Conservation (phyloP, 1,284 basidiomycete genomes). For the Phellopilus nigrolimitatus region DNA sequence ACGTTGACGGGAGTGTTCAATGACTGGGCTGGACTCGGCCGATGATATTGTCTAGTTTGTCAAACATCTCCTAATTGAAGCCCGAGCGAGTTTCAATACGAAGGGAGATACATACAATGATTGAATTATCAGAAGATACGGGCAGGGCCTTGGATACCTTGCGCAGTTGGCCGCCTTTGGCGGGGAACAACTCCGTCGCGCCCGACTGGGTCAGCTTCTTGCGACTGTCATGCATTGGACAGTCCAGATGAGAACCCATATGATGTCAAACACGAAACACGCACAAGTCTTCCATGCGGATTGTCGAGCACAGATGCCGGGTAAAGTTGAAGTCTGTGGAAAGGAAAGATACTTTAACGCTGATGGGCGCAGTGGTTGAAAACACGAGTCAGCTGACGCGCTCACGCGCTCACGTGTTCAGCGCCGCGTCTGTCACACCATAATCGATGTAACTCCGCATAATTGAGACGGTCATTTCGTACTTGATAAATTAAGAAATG, state of each 20-base stretch:
- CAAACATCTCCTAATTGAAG: background rate
- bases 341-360: too few species aligned
- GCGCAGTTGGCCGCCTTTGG: conserved; percentile 8
- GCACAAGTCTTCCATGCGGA: conserved; percentile 8
- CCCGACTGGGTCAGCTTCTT: conserved; percentile 1
- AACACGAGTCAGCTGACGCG: too few species aligned
- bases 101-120: conserved; percentile 8
- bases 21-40: conserved; percentile 16
- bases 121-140: background rate
- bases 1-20: background rate
- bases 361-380: too few species aligned
- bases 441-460: too few species aligned
- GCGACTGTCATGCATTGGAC: background rate
- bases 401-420: too few species aligned
- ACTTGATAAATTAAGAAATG: too few species aligned
- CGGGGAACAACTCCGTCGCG: conserved; percentile 2
- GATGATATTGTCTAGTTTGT: conserved; percentile 16
- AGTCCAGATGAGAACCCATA: too few species aligned
- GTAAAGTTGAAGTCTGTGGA: too few species aligned
- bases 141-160: background rate
- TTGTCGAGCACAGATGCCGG: too few species aligned
- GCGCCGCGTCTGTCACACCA: too few species aligned
- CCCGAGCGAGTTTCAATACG: background rate
- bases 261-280: background rate
- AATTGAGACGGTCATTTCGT: too few species aligned